These are phyloP conservation scores for Aspergillus panamensis DNA, from an alignment of 495 filamentous ascomycete species.

Conservation along the genomic window DNA sequence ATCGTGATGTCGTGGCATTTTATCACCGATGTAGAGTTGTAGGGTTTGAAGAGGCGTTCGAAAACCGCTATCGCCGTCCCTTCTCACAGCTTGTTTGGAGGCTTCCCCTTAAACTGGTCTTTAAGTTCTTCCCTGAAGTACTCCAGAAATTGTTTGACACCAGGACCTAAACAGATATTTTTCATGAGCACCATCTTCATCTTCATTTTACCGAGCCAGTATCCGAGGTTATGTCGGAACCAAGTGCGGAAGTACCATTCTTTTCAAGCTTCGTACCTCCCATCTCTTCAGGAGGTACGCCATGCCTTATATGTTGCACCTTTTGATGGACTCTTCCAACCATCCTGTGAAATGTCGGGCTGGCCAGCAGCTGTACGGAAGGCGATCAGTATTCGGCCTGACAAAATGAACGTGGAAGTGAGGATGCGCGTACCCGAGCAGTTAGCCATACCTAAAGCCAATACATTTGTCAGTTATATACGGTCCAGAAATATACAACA, in stretches of 20 bases:
- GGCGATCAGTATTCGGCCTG: slow-evolving; percentile 22
- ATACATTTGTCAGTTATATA: background rate
- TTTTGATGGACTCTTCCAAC: slow-evolving; percentile 55
- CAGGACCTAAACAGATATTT: slow-evolving; percentile 23
- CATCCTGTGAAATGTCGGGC: slow-evolving; percentile 56
- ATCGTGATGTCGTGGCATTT: too few relatives aligned
- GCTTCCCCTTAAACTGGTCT: slow-evolving; percentile 51
- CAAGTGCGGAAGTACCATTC: slow-evolving; percentile 34
- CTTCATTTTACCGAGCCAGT: background rate
- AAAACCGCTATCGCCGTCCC: background rate
- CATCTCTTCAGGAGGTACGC: slow-evolving; percentile 55
- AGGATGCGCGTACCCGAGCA: slow-evolving; percentile 33
- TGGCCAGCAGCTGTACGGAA: slow-evolving; percentile 51
- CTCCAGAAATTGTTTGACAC: slow-evolving; percentile 44
- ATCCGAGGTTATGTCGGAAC: background rate
- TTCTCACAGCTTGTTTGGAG: slow-evolving; percentile 35
- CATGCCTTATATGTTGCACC: slow-evolving; percentile 50
- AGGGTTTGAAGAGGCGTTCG: too few relatives aligned
- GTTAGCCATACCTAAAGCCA: slow-evolving; percentile 39
- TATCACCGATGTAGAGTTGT: too few relatives aligned
- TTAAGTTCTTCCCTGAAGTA: slow-evolving; percentile 60
- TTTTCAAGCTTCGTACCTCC: slow-evolving; percentile 53
- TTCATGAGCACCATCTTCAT: background rate
- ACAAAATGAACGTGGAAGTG: background rate
- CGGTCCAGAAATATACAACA: background rate